phyloP scores from a whole-genome alignment of 2,329 filamentous ascomycete species.

The Cladosporium sphaerospermum region DNA sequence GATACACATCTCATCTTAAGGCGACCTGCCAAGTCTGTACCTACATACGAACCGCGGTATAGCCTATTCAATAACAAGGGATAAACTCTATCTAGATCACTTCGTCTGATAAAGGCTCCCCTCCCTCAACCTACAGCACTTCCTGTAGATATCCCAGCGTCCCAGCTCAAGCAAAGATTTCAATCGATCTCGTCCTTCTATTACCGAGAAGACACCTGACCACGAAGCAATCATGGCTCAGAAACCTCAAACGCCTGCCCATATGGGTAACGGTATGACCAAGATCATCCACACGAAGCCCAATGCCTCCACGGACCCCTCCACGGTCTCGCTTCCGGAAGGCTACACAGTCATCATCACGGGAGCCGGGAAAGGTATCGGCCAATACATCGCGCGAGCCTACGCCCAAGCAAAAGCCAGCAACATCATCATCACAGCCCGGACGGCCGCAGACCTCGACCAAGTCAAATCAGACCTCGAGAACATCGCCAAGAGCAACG shows the following conservation, averaged over 20 bases:
- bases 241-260: conserved; percentile 9
- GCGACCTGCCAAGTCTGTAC: too few species aligned
- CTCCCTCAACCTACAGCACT: too few species aligned
- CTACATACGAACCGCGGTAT: too few species aligned
- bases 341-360: conserved; percentile 16
- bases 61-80: too few species aligned
- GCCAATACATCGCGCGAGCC: conserved; percentile 14
- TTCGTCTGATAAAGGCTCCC: too few species aligned
- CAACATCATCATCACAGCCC: conserved; percentile 15
- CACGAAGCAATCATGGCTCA: neutral
- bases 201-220: too few species aligned
- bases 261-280: conserved; percentile 14
- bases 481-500: neutral
- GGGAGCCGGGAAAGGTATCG: conserved; percentile 16
- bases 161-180: too few species aligned
- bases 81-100: too few species aligned
- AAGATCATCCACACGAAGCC: conserved; percentile 13
- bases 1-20: too few species aligned
- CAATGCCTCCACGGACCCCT: conserved; percentile 15
- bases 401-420: conserved; percentile 16
- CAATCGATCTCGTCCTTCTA: too few species aligned
- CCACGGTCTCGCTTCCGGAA: conserved; percentile 12
- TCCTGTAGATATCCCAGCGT: too few species aligned
- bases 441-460: conserved; percentile 13
- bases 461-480: neutral